Evolutionary conservation across 805 yeast species (phyloP).

Genomic region (Yamadazyma sp.): DNA sequence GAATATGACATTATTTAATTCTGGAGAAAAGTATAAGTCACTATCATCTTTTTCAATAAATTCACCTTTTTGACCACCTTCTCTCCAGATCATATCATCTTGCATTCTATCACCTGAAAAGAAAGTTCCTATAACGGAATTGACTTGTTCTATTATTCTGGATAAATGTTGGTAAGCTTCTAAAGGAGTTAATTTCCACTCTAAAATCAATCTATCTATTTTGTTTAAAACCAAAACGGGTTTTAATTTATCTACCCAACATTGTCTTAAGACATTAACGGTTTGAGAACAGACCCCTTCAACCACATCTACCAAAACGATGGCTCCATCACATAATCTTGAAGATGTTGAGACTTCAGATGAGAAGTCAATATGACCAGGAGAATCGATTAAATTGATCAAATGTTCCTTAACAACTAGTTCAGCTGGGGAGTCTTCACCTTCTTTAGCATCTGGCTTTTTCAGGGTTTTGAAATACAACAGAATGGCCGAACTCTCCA

Average conservation of each 20-base stretch:
- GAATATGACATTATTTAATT: slow-evolving; percentile 82
- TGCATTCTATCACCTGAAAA: slow-evolving; percentile 91
- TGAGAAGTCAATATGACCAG: slow-evolving; percentile 98
- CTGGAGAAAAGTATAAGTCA: slow-evolving; percentile 84
- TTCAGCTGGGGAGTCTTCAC: slow-evolving; percentile 21
- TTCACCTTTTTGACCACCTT: slow-evolving; percentile 54
- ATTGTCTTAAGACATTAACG: slow-evolving; percentile 87
- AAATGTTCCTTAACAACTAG: slow-evolving; percentile 67
- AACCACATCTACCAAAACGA: slow-evolving; percentile 91
- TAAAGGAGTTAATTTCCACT: slow-evolving; percentile 72
- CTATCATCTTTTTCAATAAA: slow-evolving; percentile 75
- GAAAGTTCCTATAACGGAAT: slow-evolving; percentile 90
- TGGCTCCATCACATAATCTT: slow-evolving; percentile 94
- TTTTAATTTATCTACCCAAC: slow-evolving; percentile 89
- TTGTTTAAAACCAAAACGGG: slow-evolving; percentile 89
- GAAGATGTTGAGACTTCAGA: slow-evolving; percentile 97
- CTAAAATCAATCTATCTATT: slow-evolving; percentile 80
- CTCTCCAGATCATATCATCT: slow-evolving; percentile 77
- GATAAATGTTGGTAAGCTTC: slow-evolving; percentile 84
- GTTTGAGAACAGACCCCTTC: slow-evolving; percentile 99
- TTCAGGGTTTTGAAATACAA: slow-evolving; percentile 75
- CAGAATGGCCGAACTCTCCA: slow-evolving; percentile 96
- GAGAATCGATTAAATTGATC: slow-evolving; percentile 92
- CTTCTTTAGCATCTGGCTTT: slow-evolving; percentile 28
- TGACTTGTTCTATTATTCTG: slow-evolving; percentile 85